A percentile compares a stretch with the other conserved stretches of the same genome.
phyloP scores from a whole-genome alignment of 2,329 filamentous ascomycete species.

The Penicillium sp. region DNA sequence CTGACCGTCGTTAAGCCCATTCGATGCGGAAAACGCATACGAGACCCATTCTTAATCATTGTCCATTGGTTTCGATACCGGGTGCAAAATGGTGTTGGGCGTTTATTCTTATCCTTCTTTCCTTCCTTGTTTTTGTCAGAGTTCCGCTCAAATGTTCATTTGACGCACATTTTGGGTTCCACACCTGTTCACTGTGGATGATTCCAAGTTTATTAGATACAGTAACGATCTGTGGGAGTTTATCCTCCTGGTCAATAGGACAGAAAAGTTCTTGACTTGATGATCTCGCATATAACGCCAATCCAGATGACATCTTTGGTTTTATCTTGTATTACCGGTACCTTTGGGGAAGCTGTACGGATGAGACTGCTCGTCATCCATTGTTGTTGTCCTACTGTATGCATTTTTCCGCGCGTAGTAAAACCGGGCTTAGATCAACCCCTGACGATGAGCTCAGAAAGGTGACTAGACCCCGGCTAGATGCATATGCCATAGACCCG shows the following conservation, averaged over 20 bases:
- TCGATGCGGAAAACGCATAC: constrained; percentile 22
- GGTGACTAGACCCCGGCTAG: no score
- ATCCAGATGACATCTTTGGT: constrained; percentile 21
- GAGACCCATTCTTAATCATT: constrained; percentile 32
- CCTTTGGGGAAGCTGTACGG: neutral
- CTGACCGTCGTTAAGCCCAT: constrained; percentile 44
- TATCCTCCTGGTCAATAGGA: constrained; percentile 22
- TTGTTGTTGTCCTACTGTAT: neutral
- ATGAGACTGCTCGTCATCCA: no score
- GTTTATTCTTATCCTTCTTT: constrained; percentile 15
- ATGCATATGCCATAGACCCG: no score
- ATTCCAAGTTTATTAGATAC: constrained; percentile 10
- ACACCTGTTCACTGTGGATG: constrained; percentile 16
- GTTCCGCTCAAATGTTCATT: constrained; percentile 18
- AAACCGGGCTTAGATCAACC: no score
- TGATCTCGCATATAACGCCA: constrained; percentile 27
- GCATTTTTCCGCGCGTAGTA: no score
- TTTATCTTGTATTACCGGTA: neutral
- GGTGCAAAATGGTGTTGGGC: constrained; percentile 33
- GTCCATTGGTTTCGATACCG: constrained; percentile 29
- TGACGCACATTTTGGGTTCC: constrained; percentile 15
- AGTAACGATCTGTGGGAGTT: constrained; percentile 21
- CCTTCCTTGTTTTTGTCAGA: constrained; percentile 6
- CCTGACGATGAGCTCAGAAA: no score
- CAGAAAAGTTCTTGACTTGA: constrained; percentile 29